A percentile compares a stretch with the other conserved stretches of the same genome.
Conservation (phyloP, 768 basidiomycete species). For the Rhizopogon vulgaris region DNA sequence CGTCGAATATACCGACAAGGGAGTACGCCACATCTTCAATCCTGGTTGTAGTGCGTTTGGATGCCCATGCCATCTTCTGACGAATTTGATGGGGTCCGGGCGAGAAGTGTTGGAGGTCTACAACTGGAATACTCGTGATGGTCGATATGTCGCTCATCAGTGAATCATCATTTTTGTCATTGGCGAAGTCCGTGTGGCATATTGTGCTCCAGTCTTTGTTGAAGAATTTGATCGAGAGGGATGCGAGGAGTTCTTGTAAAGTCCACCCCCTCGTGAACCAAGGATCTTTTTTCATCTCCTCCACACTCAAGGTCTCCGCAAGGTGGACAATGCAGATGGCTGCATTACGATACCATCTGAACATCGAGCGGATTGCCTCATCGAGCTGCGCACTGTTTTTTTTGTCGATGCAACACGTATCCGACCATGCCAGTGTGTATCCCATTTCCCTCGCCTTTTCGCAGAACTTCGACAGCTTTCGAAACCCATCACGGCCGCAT, state of each 20-base stretch:
- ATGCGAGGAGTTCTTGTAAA: not conserved
- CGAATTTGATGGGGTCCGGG: slow-evolving; percentile 3
- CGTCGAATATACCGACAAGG: slow-evolving; percentile 20
- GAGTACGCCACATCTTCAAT: slow-evolving; percentile 21
- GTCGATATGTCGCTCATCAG: not conserved
- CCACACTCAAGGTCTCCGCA: not conserved
- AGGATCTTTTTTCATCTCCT: not conserved
- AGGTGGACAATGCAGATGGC: slow-evolving; percentile 9
- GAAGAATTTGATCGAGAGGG: slow-evolving; percentile 1
- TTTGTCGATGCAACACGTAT: slow-evolving; percentile 10
- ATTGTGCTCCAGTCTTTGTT: not conserved
- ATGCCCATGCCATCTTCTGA: slow-evolving; percentile 14
- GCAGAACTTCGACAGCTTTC: slow-evolving; percentile 1
- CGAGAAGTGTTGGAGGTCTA: not conserved
- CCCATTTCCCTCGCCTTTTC: not conserved
- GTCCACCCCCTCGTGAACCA: slow-evolving; percentile 12
- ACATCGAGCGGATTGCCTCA: slow-evolving; percentile 12
- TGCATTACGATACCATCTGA: slow-evolving; percentile 10
- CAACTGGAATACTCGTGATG: not conserved
- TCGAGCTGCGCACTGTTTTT: slow-evolving; percentile 8
- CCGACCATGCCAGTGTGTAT: slow-evolving; percentile 3
- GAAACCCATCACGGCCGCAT: not conserved
- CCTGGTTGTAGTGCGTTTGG: slow-evolving; percentile 17
- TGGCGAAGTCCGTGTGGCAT: not conserved
- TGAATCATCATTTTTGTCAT: not conserved